phyloP scores from a whole-genome alignment of 331 rosid genomes.

The Phaseolus coccineus region DNA sequence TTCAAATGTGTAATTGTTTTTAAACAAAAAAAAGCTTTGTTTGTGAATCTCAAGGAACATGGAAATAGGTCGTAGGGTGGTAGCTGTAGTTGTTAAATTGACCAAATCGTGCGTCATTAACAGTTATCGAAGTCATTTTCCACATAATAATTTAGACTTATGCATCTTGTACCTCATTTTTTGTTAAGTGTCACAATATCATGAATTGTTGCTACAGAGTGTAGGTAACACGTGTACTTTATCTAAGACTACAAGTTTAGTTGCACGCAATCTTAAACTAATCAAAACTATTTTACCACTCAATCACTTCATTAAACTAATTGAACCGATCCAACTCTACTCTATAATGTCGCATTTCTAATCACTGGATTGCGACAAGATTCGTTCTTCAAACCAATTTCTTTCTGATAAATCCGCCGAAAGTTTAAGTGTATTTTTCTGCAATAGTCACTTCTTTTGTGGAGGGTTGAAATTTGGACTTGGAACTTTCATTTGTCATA shows the following conservation, averaged over 20 bases:
- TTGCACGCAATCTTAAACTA: constrained; percentile 9
- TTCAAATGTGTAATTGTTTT: not conserved
- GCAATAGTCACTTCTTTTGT: not conserved
- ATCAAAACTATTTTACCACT: constrained; percentile 19
- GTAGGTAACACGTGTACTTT: constrained; percentile 32
- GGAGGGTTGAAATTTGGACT: not conserved
- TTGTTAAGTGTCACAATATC: not conserved
- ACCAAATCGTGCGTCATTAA: not conserved
- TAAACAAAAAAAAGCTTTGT: not conserved
- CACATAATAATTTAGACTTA: constrained; percentile 20
- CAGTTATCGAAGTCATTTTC: not conserved
- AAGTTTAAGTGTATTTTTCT: constrained; percentile 41
- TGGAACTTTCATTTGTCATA: constrained; percentile 9
- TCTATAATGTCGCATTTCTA: constrained; percentile 1
- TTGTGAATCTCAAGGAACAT: not conserved
- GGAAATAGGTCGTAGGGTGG: not conserved
- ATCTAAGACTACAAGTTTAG: constrained; percentile 5
- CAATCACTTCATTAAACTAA: constrained; percentile 27
- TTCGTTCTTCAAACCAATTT: not conserved
- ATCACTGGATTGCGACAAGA: constrained; percentile 7
- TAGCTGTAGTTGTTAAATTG: constrained; percentile 5
- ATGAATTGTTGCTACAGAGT: constrained; percentile 22
- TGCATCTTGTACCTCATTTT: not conserved
- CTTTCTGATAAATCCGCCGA: constrained; percentile 37
- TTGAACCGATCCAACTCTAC: not conserved